Conservation (phyloP, 2,329 filamentous ascomycete genomes). For the Beauveria sp. region DNA sequence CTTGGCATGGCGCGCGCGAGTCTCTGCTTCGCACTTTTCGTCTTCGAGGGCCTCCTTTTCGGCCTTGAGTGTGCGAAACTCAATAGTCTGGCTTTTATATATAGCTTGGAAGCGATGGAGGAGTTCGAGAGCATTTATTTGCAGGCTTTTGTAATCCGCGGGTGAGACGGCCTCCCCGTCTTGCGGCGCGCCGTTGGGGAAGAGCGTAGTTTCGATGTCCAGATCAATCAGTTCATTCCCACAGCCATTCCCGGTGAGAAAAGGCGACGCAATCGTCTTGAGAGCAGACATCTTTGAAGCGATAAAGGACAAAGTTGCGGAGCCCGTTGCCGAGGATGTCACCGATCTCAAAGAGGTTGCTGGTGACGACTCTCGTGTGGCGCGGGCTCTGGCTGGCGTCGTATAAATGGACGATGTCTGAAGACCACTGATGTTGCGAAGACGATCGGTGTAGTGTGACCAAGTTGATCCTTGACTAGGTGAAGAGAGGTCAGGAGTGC, state of each 20-base stretch:
- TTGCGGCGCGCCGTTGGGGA: conserved; percentile 34
- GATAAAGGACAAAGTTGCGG: conserved; percentile 39
- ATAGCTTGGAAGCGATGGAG: conserved; percentile 50
- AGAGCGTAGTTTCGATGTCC: conserved; percentile 48
- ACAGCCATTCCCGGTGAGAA: conserved; percentile 19
- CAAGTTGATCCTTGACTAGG: conserved; percentile 20
- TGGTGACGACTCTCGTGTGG: conserved; percentile 8
- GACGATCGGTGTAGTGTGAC: conserved; percentile 13
- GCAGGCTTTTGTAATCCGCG: conserved; percentile 53
- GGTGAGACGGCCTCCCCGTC: conserved; percentile 49
- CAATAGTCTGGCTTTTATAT: conserved; percentile 45
- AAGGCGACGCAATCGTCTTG: conserved; percentile 20
- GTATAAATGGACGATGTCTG: conserved; percentile 8
- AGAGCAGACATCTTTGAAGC: conserved; percentile 38
- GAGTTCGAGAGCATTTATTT: conserved; percentile 47
- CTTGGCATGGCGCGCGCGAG: conserved; percentile 45
- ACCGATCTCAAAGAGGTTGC: conserved; percentile 22
- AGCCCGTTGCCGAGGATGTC: conserved; percentile 9
- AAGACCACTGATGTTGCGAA: conserved; percentile 2
- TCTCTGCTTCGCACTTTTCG: conserved; percentile 48
- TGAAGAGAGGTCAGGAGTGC: conserved; percentile 10
- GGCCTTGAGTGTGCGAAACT: conserved; percentile 42
- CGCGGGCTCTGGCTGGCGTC: conserved; percentile 2
- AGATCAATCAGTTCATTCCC: conserved; percentile 49
- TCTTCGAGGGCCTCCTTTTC: conserved; percentile 48